Conservation (phyloP, 2,329 filamentous ascomycete species). For the Metarhizium humberi region DNA sequence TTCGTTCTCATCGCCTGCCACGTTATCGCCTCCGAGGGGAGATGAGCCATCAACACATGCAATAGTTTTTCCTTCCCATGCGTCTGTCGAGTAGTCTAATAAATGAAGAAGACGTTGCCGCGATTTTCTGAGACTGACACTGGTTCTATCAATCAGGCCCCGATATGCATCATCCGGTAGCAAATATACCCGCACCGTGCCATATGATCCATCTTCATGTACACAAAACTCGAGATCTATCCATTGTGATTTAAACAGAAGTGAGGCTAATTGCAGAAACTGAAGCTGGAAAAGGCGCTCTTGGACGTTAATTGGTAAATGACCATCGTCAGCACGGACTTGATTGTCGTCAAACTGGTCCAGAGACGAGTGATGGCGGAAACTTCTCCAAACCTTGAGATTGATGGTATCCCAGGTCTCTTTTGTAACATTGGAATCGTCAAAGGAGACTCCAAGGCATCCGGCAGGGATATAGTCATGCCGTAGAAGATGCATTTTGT, state of each 20-base stretch:
- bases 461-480: slow-evolving; percentile 31
- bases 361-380: background rate
- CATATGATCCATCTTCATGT: slow-evolving; percentile 10
- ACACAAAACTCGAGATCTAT: slow-evolving; percentile 31
- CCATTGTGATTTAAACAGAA: slow-evolving; percentile 30
- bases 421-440: slow-evolving; percentile 8
- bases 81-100: slow-evolving; percentile 44
- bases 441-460: slow-evolving; percentile 22
- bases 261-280: slow-evolving; percentile 14
- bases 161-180: slow-evolving; percentile 57
- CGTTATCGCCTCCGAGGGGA: slow-evolving; percentile 15
- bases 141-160: slow-evolving; percentile 38
- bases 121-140: slow-evolving; percentile 31
- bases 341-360: background rate
- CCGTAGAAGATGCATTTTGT: slow-evolving; percentile 9
- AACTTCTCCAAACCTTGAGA: slow-evolving; percentile 16
- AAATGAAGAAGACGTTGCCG: slow-evolving; percentile 38
- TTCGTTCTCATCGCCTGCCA: slow-evolving; percentile 23
- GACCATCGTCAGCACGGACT: slow-evolving; percentile 7
- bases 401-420: slow-evolving; percentile 9
- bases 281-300: slow-evolving; percentile 17
- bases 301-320: slow-evolving; percentile 15
- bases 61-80: slow-evolving; percentile 42
- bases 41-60: background rate
- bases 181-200: slow-evolving; percentile 46